phyloP scores from a whole-genome alignment of 495 filamentous ascomycete genomes.

The Bathelium albidoporum region DNA sequence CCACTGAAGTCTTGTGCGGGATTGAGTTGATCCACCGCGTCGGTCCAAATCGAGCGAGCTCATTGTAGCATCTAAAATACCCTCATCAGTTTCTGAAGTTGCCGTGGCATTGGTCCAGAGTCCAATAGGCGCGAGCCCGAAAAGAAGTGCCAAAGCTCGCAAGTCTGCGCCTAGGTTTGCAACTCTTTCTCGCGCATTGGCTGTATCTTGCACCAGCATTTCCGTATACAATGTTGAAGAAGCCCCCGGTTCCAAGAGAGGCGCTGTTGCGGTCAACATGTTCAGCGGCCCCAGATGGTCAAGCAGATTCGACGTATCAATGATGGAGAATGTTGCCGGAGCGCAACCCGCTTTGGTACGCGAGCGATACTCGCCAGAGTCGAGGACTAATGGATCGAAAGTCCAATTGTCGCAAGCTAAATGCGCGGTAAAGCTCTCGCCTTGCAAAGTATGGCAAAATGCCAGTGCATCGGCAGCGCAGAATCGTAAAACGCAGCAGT shows the following conservation, averaged over 20 bases:
- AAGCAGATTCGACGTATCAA: slow-evolving; percentile 47
- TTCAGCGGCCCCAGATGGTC: slow-evolving; percentile 42
- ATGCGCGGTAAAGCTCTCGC: not conserved
- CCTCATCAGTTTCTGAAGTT: slow-evolving; percentile 9
- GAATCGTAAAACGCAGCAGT: slow-evolving; percentile 1
- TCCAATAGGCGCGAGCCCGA: slow-evolving; percentile 40
- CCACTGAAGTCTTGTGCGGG: slow-evolving; percentile 6
- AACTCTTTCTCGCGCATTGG: slow-evolving; percentile 13
- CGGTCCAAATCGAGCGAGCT: slow-evolving; percentile 7
- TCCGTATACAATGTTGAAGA: slow-evolving; percentile 42
- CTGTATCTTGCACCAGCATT: slow-evolving; percentile 20
- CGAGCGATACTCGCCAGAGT: slow-evolving; percentile 21
- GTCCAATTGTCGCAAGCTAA: slow-evolving; percentile 13
- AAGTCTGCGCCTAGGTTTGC: slow-evolving; percentile 35
- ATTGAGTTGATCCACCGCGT: slow-evolving; percentile 11
- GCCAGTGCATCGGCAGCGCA: slow-evolving; percentile 10
- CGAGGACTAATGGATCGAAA: slow-evolving; percentile 11
- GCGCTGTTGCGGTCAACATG: slow-evolving; percentile 38
- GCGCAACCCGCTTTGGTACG: slow-evolving; percentile 17
- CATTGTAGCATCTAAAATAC: slow-evolving; percentile 1
- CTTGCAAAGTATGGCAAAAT: slow-evolving; percentile 11
- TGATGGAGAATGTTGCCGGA: slow-evolving; percentile 42
- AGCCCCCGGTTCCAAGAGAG: slow-evolving; percentile 32
- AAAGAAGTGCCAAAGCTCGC: slow-evolving; percentile 36
- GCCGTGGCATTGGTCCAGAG: slow-evolving; percentile 37